Percentiles rank a stretch among this genome's conserved stretches.
Evolutionary conservation across 306 rosid species (phyloP).

Genomic region (Vigna mungo): DNA sequence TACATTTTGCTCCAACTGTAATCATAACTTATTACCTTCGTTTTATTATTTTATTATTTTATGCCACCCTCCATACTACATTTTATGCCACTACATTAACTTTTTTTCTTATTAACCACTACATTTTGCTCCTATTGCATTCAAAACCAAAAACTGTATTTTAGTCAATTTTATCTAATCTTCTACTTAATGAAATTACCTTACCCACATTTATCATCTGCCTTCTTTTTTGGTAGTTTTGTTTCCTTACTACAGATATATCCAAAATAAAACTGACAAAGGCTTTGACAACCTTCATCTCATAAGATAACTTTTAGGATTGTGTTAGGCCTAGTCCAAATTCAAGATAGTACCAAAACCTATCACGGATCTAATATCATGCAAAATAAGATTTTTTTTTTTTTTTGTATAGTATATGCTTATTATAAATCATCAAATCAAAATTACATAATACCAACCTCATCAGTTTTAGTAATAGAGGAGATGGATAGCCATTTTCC

Average conservation of each 20-base stretch:
- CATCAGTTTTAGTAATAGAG: constrained; percentile 67
- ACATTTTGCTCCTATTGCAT: constrained; percentile 33
- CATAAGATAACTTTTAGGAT: background rate
- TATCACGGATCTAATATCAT: background rate
- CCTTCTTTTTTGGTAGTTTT: constrained; percentile 23
- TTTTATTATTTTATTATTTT: constrained; percentile 11
- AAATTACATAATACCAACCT: constrained; percentile 61
- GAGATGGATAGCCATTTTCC: constrained; percentile 63
- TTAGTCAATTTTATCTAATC: constrained; percentile 23
- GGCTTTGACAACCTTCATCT: background rate
- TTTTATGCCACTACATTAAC: too few species aligned
- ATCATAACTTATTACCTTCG: constrained; percentile 13
- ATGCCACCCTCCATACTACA: constrained; percentile 25
- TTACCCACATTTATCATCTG: constrained; percentile 34
- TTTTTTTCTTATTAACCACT: too few species aligned
- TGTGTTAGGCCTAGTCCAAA: background rate
- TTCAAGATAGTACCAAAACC: background rate
- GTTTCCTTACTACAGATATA: background rate
- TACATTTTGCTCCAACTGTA: background rate
- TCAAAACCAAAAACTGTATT: background rate
- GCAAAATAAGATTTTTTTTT: background rate
- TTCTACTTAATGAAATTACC: constrained; percentile 15
- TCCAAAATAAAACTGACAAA: background rate
- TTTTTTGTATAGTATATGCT: background rate
- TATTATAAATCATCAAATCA: constrained; percentile 9